Base-by-base conservation (phyloP, 208 protist genomes). In the Leptomonas pyrrhocoris region DNA sequence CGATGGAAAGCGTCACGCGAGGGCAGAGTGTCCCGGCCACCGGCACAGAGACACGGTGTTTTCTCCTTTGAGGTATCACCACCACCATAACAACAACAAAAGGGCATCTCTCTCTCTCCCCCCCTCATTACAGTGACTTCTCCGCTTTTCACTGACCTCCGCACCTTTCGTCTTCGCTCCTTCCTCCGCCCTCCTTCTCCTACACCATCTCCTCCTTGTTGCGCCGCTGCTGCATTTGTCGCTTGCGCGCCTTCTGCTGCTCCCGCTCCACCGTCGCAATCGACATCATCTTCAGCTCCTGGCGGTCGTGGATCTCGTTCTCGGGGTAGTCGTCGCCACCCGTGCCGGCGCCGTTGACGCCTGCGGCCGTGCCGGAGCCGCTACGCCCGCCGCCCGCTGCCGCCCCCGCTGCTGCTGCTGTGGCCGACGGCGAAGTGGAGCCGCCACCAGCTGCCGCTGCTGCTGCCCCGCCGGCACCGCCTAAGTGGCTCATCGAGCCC, bases 271-370 rank as follows among this genome's bases (percentile, higher is more conserved):
- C 93, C 21, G 88, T 87, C 12, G 87, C 92, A n/a, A 89, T 67
- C 28, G 90, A 84, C 86, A 97, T 94, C 81, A 94, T 86, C 77
- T 97, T 97, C 50, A 97, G 74, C 63, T 94, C 88, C 21, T 90
- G 71, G 19, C 93, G 81, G 67, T 94, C 86, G 49, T 91, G 88
- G 46, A 94, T 88, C 40, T 97, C 93, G 63, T 93, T 94, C 34
- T 96, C 90, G 28, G 88, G 89, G 74, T 90, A 94, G 65, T 94
- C 86, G 28, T 94, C 87, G 40, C 74, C 23, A 2, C 30, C 25
- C 16, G 43, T 36, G 23, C 53, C 43, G 21, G 31, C 74, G 13
- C 40, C 50, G 19, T 23, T 28, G 11, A 12, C 28, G 11, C 46
- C 42, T 0, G 68, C 34, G 13, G 58, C n/a, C 0, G 51, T 13